A percentile compares a stretch with the other conserved stretches of the same genome.
Conservation (phyloP, 768 basidiomycete species). For the Clitopilus hobsonii region DNA sequence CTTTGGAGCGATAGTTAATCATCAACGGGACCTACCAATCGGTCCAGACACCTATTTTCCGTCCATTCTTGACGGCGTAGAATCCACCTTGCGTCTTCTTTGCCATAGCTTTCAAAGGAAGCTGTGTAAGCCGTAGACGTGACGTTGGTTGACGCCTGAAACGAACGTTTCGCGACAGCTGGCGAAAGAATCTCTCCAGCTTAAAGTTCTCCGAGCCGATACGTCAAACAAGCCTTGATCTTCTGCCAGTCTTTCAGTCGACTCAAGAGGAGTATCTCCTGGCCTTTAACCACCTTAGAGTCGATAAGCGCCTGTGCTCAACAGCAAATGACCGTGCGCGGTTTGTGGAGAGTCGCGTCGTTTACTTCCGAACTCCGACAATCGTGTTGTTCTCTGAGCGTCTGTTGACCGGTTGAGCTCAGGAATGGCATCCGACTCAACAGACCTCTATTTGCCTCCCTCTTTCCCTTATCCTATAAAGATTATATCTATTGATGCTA, state of each 20-base stretch:
- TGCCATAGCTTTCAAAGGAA: conserved; percentile 9
- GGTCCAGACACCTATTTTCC: conserved; percentile 56
- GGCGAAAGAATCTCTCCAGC: not conserved
- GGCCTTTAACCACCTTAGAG: not conserved
- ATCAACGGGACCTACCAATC: conserved; percentile 67
- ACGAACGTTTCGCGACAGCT: not conserved
- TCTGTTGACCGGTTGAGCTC: conserved; percentile 18
- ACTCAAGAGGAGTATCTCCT: no score
- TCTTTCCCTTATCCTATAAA: conserved; percentile 86
- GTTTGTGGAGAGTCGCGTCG: not conserved
- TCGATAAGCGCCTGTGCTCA: not conserved
- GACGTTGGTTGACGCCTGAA: not conserved
- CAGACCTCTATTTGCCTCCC: conserved; percentile 71
- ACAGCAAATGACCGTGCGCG: not conserved
- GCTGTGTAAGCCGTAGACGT: not conserved
- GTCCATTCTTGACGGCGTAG: conserved; percentile 74
- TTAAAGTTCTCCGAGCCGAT: not conserved
- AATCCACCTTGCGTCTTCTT: conserved; percentile 39
- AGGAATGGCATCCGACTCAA: conserved; percentile 55
- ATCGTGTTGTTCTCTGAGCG: conserved; percentile 7
- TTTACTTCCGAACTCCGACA: conserved; percentile 21
- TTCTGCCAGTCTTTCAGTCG: no score
- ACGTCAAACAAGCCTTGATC: not conserved
- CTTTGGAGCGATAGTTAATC: no score
- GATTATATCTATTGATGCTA: conserved; percentile 63